Evolutionary conservation across 148 eudicot species (phyloP), one percentile per base, ranked within the genome.

Genomic region (Hydrangea macrophylla): DNA sequence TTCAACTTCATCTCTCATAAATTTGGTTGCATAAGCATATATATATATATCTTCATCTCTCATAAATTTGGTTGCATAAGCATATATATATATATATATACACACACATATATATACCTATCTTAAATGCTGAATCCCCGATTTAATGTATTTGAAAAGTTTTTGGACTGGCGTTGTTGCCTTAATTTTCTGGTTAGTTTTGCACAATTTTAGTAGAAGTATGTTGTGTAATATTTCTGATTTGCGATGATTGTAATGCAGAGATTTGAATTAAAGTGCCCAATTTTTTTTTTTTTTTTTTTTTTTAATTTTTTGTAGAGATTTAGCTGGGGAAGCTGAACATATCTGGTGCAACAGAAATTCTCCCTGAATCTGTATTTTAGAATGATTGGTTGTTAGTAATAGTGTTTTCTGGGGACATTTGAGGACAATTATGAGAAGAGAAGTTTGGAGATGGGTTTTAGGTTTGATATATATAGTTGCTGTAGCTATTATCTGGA

Each of bases 401-500:
- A n/a, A 9, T 42, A 54, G 54, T 42, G 67, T 63, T 63, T 8
- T 48, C 27, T 2, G 8, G 26, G 18, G 17, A 44, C 31, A 26
- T 22, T 0, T 0, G 55, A 33, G 24, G 6, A 67, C 54, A 1
- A 62, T 69, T 25, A 95, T 95, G 99, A 91, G 64, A 73, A 83
- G 56, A 69, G 81, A 81, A 73, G 65, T 70, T 33, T 77, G 90
- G 85, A 91, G 79, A 81, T 95, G 99, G 97, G 73, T 80, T 72
- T 70, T 95, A 75, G 99, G 99, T 53, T 80, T 95, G 74, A 66
- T 70, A 48, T 95, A 91, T 70, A 95, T 95, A 59, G 62, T 91
- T 64, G 80, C 85, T 58, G 99, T 95, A 9, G 99, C 99, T 26
- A 48, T 78, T 12, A 95, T 95, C 68, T 95, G 99, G 99, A 91